Conservation (phyloP, 768 basidiomycete genomes). For the Exsudoporus frostii region DNA sequence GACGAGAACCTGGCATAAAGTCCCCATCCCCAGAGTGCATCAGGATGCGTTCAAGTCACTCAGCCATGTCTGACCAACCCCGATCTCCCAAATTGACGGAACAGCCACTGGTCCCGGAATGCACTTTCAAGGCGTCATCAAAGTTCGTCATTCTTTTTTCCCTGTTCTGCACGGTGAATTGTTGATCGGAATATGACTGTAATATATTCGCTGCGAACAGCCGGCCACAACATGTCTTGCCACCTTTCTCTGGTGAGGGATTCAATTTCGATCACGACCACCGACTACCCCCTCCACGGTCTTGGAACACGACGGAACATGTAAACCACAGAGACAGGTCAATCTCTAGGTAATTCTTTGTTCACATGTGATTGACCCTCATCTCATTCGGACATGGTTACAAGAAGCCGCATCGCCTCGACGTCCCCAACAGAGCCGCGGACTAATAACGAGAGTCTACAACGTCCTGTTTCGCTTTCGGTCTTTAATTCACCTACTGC, state of each 20-base stretch:
- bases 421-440: constrained; percentile 19
- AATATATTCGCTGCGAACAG: constrained; percentile 26
- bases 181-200: constrained; percentile 25
- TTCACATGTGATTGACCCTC: constrained; percentile 4
- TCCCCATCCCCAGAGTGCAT: constrained; percentile 22
- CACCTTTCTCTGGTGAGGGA: constrained; percentile 31
- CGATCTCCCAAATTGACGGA: constrained; percentile 19
- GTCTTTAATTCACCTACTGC: constrained; percentile 44
- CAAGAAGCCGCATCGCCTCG: constrained; percentile 23
- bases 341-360: constrained; percentile 25
- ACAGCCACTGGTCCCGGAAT: constrained; percentile 22
- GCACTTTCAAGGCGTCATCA: constrained; percentile 20
- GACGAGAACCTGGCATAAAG: constrained; percentile 12
- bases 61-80: constrained; percentile 13
- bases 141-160: constrained; percentile 22
- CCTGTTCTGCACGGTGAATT: constrained; percentile 8
- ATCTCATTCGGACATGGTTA: constrained; percentile 19
- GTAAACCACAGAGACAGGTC: constrained; percentile 21
- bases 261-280: constrained; percentile 34
- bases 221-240: constrained; percentile 34
- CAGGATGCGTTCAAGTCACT: constrained; percentile 20
- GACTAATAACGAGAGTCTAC: constrained; percentile 23
- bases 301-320: constrained; percentile 27
- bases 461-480: constrained; percentile 37
- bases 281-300: constrained; percentile 31